Evolutionary conservation across 257 asterid genomes (phyloP).

Genomic region (Jacaranda mimosifolia): DNA sequence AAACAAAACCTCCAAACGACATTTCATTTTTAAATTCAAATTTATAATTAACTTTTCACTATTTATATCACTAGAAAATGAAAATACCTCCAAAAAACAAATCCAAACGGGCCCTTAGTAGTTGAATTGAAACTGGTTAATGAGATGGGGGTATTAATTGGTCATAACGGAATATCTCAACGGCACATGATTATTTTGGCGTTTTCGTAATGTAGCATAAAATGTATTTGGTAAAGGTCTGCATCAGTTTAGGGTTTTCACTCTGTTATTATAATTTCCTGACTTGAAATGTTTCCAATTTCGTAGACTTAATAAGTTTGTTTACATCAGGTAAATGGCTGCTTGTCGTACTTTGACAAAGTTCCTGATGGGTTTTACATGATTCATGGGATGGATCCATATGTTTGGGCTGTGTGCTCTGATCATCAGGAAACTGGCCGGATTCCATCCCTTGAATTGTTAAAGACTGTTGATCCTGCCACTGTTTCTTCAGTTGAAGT

Average conservation of each 20-base stretch:
- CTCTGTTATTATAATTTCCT: constrained; percentile 4
- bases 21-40: no score
- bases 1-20: no score
- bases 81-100: no score
- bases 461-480: constrained; percentile 73
- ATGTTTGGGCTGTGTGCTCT: constrained; percentile 88
- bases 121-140: constrained; percentile 31
- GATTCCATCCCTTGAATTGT: constrained; percentile 86
- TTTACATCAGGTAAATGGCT: constrained; percentile 82
- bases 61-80: no score
- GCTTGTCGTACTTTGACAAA: constrained; percentile 83
- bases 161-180: constrained; percentile 15
- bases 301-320: constrained; percentile 15
- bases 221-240: background rate
- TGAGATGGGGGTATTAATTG: constrained; percentile 4
- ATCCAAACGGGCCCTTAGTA: no score
- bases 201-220: background rate
- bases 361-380: constrained; percentile 85
- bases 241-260: constrained; percentile 14
- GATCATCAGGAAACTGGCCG: constrained; percentile 90
- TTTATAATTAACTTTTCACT: no score
- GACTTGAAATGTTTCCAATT: constrained; percentile 11
- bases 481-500: constrained; percentile 72
- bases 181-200: constrained; percentile 8
- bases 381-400: constrained; percentile 95